Conservation (phyloP, 2,329 filamentous ascomycete genomes). For the Podosphaera xanthii region DNA sequence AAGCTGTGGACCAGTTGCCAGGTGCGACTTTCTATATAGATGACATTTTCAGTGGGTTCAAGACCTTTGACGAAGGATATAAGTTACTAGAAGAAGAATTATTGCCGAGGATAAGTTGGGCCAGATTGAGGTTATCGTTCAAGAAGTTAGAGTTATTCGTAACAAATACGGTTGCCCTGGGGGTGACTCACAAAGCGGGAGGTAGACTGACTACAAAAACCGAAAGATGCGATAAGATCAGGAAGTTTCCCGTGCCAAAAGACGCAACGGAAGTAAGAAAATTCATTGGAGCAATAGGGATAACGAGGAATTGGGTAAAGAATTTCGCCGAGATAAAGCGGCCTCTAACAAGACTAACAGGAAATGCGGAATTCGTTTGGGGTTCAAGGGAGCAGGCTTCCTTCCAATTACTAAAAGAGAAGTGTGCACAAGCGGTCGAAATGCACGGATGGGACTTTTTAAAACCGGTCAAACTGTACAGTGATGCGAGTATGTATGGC, state of each 20-base stretch:
- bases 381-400: background rate
- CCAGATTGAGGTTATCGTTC: background rate
- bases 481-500: constrained; percentile 1
- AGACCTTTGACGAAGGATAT: background rate
- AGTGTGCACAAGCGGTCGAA: background rate
- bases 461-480: background rate
- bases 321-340: background rate
- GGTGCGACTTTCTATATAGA: background rate
- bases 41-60: background rate
- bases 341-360: background rate
- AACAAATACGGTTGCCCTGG: background rate
- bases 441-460: background rate
- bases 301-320: background rate
- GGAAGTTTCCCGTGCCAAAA: background rate
- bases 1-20: background rate
- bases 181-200: background rate
- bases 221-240: background rate
- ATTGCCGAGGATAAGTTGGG: background rate
- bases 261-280: background rate
- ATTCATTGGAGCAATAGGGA: background rate
- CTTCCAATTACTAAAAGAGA: constrained; percentile 1
- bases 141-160: background rate
- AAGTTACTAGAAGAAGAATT: background rate
- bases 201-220: background rate
- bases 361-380: background rate